These are phyloP conservation scores for Sungouiozyma intestinalis DNA, from an alignment of 805 yeast genomes.

Conservation along the genomic window DNA sequence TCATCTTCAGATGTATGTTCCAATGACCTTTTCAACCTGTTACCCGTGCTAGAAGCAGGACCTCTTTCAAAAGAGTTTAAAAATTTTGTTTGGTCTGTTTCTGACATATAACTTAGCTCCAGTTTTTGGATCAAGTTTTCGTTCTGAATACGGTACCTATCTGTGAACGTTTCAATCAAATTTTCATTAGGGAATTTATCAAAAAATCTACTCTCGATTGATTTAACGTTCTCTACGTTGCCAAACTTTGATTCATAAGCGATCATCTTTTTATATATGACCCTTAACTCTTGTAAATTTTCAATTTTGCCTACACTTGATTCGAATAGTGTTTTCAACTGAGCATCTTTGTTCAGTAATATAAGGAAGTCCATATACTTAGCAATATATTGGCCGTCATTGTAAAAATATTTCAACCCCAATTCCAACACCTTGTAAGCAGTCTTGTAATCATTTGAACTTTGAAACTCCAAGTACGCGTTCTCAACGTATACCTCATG, in stretches of 20 bases:
- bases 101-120: slow-evolving; percentile 28
- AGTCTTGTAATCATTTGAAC: slow-evolving; percentile 52
- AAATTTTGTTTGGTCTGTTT: slow-evolving; percentile 1
- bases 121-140: slow-evolving; percentile 25
- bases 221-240: slow-evolving; percentile 53
- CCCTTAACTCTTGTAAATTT: slow-evolving; percentile 30
- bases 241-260: slow-evolving; percentile 62
- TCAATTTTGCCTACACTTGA: slow-evolving; percentile 46
- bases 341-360: slow-evolving; percentile 53
- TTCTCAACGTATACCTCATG: slow-evolving; percentile 72
- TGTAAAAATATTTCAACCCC: slow-evolving; percentile 49
- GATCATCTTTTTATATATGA: slow-evolving; percentile 48
- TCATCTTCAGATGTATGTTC: neutral
- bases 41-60: neutral
- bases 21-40: neutral
- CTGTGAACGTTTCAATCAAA: slow-evolving; percentile 28
- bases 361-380: slow-evolving; percentile 67
- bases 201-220: slow-evolving; percentile 55
- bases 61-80: neutral
- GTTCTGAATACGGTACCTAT: slow-evolving; percentile 29
- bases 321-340: slow-evolving; percentile 77
- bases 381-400: slow-evolving; percentile 51
- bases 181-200: slow-evolving; percentile 56
- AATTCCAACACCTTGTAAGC: slow-evolving; percentile 70
- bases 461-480: slow-evolving; percentile 67